Conservation (phyloP, 1,139 yeast genomes). For the Lodderomyces theae region DNA sequence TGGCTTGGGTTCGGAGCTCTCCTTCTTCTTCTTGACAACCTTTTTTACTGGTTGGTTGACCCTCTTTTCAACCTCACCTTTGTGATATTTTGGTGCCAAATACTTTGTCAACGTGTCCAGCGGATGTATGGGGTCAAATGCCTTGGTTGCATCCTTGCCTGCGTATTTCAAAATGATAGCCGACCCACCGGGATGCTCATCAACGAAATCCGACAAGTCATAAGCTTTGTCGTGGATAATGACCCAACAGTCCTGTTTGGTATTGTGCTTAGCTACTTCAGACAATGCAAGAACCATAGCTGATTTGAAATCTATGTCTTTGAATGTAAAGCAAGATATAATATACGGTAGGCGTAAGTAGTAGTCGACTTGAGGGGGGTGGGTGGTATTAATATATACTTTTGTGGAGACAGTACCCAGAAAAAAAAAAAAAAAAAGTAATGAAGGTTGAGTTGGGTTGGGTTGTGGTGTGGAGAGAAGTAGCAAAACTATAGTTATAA, state of each 20-base stretch:
- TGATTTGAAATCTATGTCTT: background rate
- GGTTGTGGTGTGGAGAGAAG: conserved; percentile 1
- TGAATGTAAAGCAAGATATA: no score
- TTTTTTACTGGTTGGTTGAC: conserved; percentile 11
- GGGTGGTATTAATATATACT: no score
- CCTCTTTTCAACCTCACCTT: conserved; percentile 31
- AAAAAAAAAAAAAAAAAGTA: background rate
- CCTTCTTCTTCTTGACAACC: background rate
- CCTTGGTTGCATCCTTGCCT: conserved; percentile 60
- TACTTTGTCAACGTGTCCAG: conserved; percentile 63
- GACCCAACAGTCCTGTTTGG: conserved; percentile 53
- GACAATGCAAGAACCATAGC: conserved; percentile 23
- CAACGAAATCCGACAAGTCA: conserved; percentile 48
- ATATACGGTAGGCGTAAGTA: background rate
- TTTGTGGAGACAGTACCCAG: no score
- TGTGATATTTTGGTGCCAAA: conserved; percentile 29
- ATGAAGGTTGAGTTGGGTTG: background rate
- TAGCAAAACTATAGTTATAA: no score
- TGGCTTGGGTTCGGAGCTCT: conserved; percentile 4
- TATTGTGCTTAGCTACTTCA: conserved; percentile 39
- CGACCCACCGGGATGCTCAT: conserved; percentile 55
- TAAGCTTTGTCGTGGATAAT: conserved; percentile 51
- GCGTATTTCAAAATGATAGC: conserved; percentile 53
- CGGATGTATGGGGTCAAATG: conserved; percentile 78
- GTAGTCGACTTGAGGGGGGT: no score